Evolutionary conservation across 176 grass and related monocot species (phyloP).

Genomic region (Saccharum spontaneum): DNA sequence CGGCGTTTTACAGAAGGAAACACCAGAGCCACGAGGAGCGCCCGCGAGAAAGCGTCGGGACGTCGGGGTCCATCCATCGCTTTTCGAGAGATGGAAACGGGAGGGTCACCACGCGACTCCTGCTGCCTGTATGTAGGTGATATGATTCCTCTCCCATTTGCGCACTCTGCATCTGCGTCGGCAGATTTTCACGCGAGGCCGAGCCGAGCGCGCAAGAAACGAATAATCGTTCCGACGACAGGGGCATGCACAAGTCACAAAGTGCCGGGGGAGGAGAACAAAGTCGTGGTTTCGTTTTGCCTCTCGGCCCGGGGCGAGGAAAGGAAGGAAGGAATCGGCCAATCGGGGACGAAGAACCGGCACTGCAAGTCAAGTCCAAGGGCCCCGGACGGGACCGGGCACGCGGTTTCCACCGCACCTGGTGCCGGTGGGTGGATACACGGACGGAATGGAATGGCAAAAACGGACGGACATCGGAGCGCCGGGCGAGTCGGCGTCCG

Average conservation of each 20-base stretch:
- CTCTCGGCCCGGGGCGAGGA: background rate
- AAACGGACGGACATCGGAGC: background rate
- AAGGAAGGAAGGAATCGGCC: background rate
- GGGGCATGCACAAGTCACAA: background rate
- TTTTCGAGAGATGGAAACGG: background rate
- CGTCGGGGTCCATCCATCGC: no score
- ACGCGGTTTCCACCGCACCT: background rate
- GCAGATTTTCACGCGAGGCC: background rate
- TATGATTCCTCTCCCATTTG: background rate
- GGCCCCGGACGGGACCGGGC: background rate
- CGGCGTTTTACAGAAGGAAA: no score
- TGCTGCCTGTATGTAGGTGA: background rate
- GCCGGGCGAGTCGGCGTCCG: no score
- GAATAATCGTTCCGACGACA: background rate
- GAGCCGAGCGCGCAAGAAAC: constrained; percentile 4
- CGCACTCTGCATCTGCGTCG: no score
- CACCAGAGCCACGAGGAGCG: no score
- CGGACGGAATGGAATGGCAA: background rate
- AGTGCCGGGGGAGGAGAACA: background rate
- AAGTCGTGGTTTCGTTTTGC: background rate
- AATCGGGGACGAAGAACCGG: background rate
- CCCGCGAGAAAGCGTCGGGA: background rate
- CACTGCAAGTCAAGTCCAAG: background rate
- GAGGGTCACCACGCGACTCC: background rate
- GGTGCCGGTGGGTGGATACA: background rate